Evolutionary conservation across 305 asterid genomes (phyloP).

Genomic region (Fraxinus latifolia): DNA sequence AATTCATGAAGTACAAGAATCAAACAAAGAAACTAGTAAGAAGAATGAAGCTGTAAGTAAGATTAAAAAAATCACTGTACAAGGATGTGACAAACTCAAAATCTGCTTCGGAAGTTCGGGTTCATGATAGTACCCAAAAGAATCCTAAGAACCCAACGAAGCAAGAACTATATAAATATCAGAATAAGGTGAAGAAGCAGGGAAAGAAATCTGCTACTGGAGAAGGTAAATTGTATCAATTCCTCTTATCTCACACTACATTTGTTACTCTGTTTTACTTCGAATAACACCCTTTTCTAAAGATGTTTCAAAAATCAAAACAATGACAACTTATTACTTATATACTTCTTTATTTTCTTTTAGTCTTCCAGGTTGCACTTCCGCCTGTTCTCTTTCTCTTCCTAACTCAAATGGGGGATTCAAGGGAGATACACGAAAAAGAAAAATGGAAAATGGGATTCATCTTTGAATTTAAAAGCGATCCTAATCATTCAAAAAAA

Average conservation of each 20-base stretch:
- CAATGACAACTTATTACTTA: background rate
- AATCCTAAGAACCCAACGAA: constrained; percentile 46
- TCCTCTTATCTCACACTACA: background rate
- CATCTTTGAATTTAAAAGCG: background rate
- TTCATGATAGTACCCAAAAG: constrained; percentile 34
- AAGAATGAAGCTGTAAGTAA: constrained; percentile 40
- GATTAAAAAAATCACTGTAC: constrained; percentile 37
- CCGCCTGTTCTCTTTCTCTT: background rate
- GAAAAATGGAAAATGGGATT: background rate
- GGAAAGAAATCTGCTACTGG: constrained; percentile 43
- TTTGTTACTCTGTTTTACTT: background rate
- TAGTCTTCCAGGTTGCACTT: background rate
- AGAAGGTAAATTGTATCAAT: constrained; percentile 38
- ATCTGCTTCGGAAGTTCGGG: constrained; percentile 38
- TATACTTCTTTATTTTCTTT: background rate
- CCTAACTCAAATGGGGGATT: background rate
- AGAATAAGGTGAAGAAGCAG: constrained; percentile 49
- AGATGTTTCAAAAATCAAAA: background rate
- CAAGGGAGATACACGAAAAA: background rate
- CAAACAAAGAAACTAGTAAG: constrained; percentile 28
- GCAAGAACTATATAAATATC: constrained; percentile 34
- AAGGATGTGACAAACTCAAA: constrained; percentile 38
- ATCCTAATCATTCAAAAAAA: background rate
- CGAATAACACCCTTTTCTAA: background rate
- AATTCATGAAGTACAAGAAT: constrained; percentile 31